These are phyloP conservation scores for Avena atlantica DNA, from an alignment of 176 grass and related monocot species.

Conservation along the genomic window DNA sequence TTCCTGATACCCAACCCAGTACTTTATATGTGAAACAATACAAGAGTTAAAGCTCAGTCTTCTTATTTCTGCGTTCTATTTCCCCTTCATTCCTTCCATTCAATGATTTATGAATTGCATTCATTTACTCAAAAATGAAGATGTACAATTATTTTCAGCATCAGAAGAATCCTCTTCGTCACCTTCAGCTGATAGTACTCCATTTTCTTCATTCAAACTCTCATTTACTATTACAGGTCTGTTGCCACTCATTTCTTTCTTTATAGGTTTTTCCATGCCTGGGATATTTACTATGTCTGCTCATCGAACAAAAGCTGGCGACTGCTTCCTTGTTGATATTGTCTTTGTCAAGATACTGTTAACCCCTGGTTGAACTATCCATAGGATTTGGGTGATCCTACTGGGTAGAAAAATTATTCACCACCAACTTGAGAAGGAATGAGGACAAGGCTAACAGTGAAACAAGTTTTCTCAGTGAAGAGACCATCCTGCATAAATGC, in stretches of 20 bases:
- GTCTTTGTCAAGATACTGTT: slow-evolving; percentile 38
- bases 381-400: slow-evolving; percentile 63
- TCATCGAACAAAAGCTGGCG: slow-evolving; percentile 58
- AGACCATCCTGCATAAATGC: slow-evolving; percentile 3
- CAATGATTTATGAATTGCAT: background rate
- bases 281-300: slow-evolving; percentile 81
- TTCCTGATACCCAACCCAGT: background rate
- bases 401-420: slow-evolving; percentile 14
- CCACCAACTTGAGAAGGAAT: background rate
- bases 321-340: slow-evolving; percentile 74
- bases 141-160: slow-evolving; percentile 65
- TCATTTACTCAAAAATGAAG: slow-evolving; percentile 6
- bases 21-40: background rate
- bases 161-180: slow-evolving; percentile 74
- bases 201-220: slow-evolving; percentile 77
- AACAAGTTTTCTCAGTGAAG: background rate
- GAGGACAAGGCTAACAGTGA: slow-evolving; percentile 12
- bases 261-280: slow-evolving; percentile 64
- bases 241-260: slow-evolving; percentile 72
- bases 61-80: background rate
- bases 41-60: background rate
- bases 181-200: slow-evolving; percentile 51
- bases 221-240: slow-evolving; percentile 70
- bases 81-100: background rate
- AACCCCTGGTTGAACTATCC: slow-evolving; percentile 83